Evolutionary conservation across 2,329 filamentous ascomycete species (phyloP), one percentile per base, ranked within the genome.

Genomic region (Ophiocordyceps polyrhachis-furcata): DNA sequence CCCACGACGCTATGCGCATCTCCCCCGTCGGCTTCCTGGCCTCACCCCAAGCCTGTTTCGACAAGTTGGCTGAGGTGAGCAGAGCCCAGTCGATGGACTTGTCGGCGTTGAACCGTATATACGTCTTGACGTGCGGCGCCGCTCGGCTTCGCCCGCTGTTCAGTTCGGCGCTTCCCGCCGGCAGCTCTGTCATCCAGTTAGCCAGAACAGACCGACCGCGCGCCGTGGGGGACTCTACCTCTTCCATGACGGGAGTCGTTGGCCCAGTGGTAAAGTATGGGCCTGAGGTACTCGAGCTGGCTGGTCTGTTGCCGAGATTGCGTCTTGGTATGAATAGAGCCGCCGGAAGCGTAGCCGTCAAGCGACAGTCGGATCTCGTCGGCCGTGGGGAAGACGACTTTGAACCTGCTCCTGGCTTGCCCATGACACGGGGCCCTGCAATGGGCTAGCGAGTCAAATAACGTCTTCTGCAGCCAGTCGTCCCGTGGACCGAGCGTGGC

Each of bases 81-180:
- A 94, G 68, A 2, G 83, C 85, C 88, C 87, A 94, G 55, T 91
- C 83, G 37, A 93, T 78, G 0, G 62, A 60, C 2, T 53, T 57
- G 17, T 63, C 55, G n/a, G 58, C 51, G 44, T 65, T 62, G 51
- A 71, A 87, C 5, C 83, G 75, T 41, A 88, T 77, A 54, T 91
- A 94, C 0, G 86, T 93, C 59, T 94, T 94, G 57, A 93, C 83
- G 52, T 94, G 87, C 0, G 87, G 87, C 1, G 85, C 84, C 17
- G 85, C 86, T 28, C 76, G 69, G 42, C 74, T 67, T 45, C 83
- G 68, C 1, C 79, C 77, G 9, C 74, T 73, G 48, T 81, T 68
- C 6, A 55, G 56, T 1, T 58, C 43, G 2, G 40, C 23, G 1
- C 47, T 45, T 14, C 51, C 48, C 15, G 54, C 48, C 5, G 47